Evolutionary conservation across 176 grass and related monocot genomes (phyloP).

Genomic region (Zoysia pacifica): DNA sequence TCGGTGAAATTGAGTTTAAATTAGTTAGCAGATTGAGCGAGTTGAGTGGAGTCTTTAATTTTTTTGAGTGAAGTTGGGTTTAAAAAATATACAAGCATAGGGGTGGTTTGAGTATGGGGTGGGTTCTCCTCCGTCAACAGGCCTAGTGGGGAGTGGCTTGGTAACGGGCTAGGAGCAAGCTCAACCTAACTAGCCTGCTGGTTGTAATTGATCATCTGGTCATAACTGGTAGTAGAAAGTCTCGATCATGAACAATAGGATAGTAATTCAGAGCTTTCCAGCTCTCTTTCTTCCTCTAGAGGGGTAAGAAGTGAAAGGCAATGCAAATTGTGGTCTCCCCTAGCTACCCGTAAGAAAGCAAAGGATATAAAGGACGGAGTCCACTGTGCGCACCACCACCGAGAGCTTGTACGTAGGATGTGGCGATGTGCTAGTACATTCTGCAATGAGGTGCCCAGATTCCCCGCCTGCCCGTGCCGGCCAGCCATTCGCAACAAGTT

Average conservation of each 20-base stretch:
- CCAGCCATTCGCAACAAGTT: neutral
- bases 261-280: neutral
- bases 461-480: conserved; percentile 19
- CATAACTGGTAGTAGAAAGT: no score
- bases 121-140: no score
- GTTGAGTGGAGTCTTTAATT: no score
- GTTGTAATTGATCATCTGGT: neutral
- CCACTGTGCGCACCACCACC: conserved; percentile 26
- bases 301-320: neutral
- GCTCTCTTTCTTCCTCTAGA: neutral
- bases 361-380: neutral
- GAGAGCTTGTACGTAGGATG: neutral
- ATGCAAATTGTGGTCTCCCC: neutral
- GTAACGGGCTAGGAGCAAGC: no score
- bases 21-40: no score
- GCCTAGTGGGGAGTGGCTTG: no score
- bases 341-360: neutral
- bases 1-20: no score
- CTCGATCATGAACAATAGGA: neutral
- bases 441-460: conserved; percentile 32
- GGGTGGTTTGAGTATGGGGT: no score
- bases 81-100: no score
- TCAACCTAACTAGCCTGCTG: neutral
- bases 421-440: neutral
- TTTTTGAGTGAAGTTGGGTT: no score